Evolutionary conservation across 345 rosid species (phyloP).

Genomic region (Eucalyptus rudis): DNA sequence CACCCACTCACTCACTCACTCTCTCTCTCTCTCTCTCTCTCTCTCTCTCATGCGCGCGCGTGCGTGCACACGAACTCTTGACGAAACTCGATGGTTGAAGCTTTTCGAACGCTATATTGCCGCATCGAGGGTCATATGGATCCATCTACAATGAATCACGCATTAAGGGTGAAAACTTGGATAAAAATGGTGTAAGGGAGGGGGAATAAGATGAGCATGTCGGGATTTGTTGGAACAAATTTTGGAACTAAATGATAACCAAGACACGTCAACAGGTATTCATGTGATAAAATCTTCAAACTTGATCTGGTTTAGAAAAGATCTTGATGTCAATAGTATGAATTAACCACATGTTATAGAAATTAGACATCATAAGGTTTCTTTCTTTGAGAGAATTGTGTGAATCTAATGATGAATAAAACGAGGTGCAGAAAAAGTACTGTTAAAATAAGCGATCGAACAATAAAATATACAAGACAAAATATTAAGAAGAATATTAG

Average conservation of each 20-base stretch:
- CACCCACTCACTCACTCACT: not conserved
- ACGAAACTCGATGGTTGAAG: not conserved
- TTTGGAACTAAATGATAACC: not conserved
- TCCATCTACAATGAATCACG: not conserved
- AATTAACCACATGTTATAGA: not conserved
- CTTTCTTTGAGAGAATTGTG: not conserved
- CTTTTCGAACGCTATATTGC: not conserved
- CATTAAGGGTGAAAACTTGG: not conserved
- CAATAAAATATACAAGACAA: not conserved
- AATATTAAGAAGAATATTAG: not conserved
- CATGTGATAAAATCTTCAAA: not conserved
- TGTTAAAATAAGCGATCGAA: not conserved
- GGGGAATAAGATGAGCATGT: not conserved
- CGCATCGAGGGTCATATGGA: not conserved
- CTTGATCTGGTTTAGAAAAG: not conserved
- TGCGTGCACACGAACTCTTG: not conserved
- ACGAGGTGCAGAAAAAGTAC: rapidly evolving
- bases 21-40: not conserved
- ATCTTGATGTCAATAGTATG: not conserved
- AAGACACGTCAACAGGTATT: not conserved
- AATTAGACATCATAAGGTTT: not conserved
- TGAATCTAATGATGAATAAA: not conserved
- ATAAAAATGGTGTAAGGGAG: not conserved
- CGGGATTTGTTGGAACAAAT: not conserved
- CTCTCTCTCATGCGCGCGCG: not conserved